Percentiles rank a stretch among this genome's conserved stretches.
phyloP scores from a whole-genome alignment of 2,329 filamentous ascomycete genomes.

The Alternaria sp. region DNA sequence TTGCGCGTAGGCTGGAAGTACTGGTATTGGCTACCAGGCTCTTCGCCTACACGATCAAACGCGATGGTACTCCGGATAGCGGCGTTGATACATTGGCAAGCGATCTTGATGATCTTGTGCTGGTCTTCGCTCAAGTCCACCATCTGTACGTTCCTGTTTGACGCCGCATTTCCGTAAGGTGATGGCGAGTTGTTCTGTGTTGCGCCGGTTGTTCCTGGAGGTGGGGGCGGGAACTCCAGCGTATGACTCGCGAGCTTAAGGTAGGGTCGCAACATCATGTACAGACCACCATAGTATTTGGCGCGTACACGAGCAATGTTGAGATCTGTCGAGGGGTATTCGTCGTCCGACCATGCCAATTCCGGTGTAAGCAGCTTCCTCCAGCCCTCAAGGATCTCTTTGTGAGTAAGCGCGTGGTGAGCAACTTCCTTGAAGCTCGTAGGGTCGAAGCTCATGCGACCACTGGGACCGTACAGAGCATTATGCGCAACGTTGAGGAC shows the following conservation, averaged over 20 bases:
- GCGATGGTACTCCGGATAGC: conserved; percentile 86
- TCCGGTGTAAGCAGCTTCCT: conserved; percentile 58
- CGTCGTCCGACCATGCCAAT: conserved; percentile 72
- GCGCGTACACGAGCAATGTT: conserved; percentile 84
- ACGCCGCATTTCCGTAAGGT: conserved; percentile 45
- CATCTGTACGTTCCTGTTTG: conserved; percentile 35
- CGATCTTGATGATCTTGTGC: conserved; percentile 36
- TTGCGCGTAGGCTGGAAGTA: conserved; percentile 65
- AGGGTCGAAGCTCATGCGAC: conserved; percentile 44
- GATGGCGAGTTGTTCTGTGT: conserved; percentile 61
- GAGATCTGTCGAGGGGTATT: conserved; percentile 78
- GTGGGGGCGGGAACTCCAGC: conserved; percentile 50
- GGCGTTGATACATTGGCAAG: conserved; percentile 58
- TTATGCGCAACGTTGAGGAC: conserved; percentile 65
- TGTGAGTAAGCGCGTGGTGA: conserved; percentile 39
- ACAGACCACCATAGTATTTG: conserved; percentile 93
- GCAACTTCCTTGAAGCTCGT: conserved; percentile 44
- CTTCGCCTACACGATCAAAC: conserved; percentile 70
- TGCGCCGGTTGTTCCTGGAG: conserved; percentile 17
- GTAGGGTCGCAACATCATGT: conserved; percentile 88
- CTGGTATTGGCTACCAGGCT: conserved; percentile 33
- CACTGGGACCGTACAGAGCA: conserved; percentile 59
- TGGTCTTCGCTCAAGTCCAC: conserved; percentile 40
- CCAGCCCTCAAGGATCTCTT: conserved; percentile 63
- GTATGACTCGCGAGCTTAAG: conserved; percentile 68